These are phyloP conservation scores for Hypoxylon fragiforme DNA, from an alignment of 495 filamentous ascomycete species.

Conservation along the genomic window DNA sequence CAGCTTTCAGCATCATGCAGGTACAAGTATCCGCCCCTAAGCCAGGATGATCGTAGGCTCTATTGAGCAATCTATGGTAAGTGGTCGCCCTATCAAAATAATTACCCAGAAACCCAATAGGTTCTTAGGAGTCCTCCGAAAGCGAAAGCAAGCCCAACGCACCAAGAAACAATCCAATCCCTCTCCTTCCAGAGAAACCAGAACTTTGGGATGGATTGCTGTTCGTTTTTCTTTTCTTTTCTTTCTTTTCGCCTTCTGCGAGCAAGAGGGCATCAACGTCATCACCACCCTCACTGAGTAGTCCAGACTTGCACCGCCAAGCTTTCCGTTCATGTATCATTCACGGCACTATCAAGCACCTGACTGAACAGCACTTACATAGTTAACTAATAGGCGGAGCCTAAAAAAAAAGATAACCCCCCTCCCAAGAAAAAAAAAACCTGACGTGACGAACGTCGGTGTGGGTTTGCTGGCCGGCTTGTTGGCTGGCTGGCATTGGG, in stretches of 20 bases:
- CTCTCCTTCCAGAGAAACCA: not conserved
- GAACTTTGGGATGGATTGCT: too few species aligned
- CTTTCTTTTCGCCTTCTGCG: not conserved
- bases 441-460: not conserved
- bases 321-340: slow-evolving; percentile 25
- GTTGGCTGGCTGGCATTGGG: too few species aligned
- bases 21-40: slow-evolving; percentile 9
- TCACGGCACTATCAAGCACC: slow-evolving; percentile 7
- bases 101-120: slow-evolving; percentile 11
- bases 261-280: not conserved
- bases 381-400: not conserved
- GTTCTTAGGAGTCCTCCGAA: too few species aligned
- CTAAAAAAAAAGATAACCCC: too few species aligned
- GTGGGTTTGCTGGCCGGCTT: too few species aligned
- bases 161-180: not conserved
- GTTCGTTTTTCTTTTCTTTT: too few species aligned
- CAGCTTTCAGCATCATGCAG: slow-evolving; percentile 13
- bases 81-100: slow-evolving; percentile 5
- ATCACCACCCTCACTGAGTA: not conserved
- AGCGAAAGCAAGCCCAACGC: not conserved
- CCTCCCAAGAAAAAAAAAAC: too few species aligned
- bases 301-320: slow-evolving; percentile 11
- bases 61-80: not conserved
- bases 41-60: slow-evolving; percentile 7
- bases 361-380: not conserved